Evolutionary conservation across 2,329 filamentous ascomycete species (phyloP).

Genomic region (Huntiella decipiens): DNA sequence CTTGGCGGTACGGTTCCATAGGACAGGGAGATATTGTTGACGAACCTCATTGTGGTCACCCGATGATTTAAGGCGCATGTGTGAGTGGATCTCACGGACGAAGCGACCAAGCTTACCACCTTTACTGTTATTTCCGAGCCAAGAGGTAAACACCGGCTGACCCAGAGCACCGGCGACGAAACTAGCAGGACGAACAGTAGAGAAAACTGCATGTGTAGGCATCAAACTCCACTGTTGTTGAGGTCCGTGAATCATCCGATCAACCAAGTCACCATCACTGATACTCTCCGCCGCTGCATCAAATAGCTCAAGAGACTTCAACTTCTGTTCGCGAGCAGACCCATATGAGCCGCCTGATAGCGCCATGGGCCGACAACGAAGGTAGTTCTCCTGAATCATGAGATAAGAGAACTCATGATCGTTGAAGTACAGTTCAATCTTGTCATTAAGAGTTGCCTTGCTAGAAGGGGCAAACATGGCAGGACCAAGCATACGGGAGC

Average conservation of each 20-base stretch:
- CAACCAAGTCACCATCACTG: conserved; percentile 87
- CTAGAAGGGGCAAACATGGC: conserved; percentile 71
- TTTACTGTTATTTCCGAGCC: conserved; percentile 93
- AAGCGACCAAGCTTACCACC: conserved; percentile 57
- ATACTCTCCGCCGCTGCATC: conserved; percentile 88
- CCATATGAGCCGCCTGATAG: conserved; percentile 36
- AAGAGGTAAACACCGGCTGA: conserved; percentile 62
- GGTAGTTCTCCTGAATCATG: conserved; percentile 97
- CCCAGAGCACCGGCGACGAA: conserved; percentile 64
- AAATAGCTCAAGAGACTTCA: conserved; percentile 71
- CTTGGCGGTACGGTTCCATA: conserved; percentile 67
- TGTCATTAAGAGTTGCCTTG: conserved; percentile 82
- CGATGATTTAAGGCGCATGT: conserved; percentile 82
- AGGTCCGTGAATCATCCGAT: conserved; percentile 94
- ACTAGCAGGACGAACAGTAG: conserved; percentile 79
- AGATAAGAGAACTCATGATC: conserved; percentile 94
- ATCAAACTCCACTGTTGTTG: conserved; percentile 98
- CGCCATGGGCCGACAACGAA: conserved; percentile 57
- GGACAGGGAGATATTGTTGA: conserved; percentile 76
- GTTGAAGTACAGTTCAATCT: conserved; percentile 97
- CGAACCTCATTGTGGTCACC: conserved; percentile 86
- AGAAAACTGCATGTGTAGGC: conserved; percentile 90
- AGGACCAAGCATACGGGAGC: conserved; percentile 72
- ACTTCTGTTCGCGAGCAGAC: conserved; percentile 45
- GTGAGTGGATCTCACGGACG: conserved; percentile 85